phyloP scores from a whole-genome alignment of 2,329 filamentous ascomycete species.

The Botryotinia globosa region DNA sequence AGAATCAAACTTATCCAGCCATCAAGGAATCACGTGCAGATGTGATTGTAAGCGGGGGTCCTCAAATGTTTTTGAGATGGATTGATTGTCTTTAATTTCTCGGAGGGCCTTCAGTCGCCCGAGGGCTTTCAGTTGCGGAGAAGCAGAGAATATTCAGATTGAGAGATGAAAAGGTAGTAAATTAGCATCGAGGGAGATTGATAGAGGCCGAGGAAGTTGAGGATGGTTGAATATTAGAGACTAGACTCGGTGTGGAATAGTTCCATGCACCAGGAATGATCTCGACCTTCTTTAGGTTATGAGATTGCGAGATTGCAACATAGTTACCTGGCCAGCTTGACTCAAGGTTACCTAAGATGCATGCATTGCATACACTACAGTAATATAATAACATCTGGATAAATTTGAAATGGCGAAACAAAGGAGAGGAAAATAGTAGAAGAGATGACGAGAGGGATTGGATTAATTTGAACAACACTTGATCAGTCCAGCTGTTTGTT shows the following conservation, averaged over 20 bases:
- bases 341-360: conserved; percentile 3
- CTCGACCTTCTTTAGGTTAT: not conserved
- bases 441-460: not conserved
- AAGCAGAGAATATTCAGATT: not conserved
- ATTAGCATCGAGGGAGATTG: not conserved
- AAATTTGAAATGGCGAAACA: not conserved
- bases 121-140: not conserved
- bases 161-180: no score
- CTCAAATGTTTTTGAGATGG: no score
- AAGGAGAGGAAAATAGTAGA: not conserved
- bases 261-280: not conserved
- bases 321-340: conserved; percentile 10
- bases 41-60: not conserved
- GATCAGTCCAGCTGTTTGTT: not conserved
- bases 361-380: not conserved
- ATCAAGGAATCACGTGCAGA: not conserved
- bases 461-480: not conserved
- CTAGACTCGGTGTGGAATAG: not conserved
- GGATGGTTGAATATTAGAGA: not conserved
- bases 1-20: not conserved
- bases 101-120: not conserved
- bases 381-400: not conserved
- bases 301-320: conserved; percentile 11
- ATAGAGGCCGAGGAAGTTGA: not conserved
- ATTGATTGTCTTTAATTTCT: not conserved